phyloP scores from a whole-genome alignment of 2,329 filamentous ascomycete species.

The Phaeosphaeriaceae sp. region DNA sequence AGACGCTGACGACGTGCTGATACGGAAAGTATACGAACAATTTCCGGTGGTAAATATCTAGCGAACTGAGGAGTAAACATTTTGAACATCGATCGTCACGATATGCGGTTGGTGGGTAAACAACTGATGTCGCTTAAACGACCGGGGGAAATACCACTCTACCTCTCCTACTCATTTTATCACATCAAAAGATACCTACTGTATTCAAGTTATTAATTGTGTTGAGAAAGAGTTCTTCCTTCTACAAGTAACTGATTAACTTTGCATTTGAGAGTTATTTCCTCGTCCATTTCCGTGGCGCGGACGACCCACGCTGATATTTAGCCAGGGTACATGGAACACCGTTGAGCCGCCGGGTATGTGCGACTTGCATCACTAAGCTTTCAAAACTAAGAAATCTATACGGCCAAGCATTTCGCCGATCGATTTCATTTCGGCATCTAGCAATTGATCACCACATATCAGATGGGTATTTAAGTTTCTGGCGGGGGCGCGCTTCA shows the following conservation, averaged over 20 bases:
- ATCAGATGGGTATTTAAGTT: background rate
- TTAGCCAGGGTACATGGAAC: no score
- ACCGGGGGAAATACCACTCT: background rate
- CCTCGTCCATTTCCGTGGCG: no score
- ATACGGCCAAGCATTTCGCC: background rate
- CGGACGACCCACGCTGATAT: no score
- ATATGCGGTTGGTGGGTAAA: background rate
- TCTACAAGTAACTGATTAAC: no score
- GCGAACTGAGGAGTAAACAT: background rate
- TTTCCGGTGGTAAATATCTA: slow-evolving; percentile 1
- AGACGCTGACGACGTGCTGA: no score
- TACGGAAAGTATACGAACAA: slow-evolving; percentile 1
- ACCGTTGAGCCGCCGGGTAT: slow-evolving; percentile 2
- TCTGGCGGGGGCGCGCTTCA: background rate
- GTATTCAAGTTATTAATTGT: no score
- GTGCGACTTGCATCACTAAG: background rate
- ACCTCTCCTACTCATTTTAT: no score
- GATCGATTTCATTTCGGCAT: background rate
- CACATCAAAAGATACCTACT: no score
- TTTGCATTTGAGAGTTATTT: no score
- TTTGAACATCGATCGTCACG: background rate
- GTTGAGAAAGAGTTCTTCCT: no score
- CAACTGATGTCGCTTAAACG: background rate
- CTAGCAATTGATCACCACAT: background rate
- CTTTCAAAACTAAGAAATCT: background rate